Percentiles rank a stretch among this genome's conserved stretches.
Evolutionary conservation across 257 asterid genomes (phyloP).

Genomic region (Capsicum pubescens): DNA sequence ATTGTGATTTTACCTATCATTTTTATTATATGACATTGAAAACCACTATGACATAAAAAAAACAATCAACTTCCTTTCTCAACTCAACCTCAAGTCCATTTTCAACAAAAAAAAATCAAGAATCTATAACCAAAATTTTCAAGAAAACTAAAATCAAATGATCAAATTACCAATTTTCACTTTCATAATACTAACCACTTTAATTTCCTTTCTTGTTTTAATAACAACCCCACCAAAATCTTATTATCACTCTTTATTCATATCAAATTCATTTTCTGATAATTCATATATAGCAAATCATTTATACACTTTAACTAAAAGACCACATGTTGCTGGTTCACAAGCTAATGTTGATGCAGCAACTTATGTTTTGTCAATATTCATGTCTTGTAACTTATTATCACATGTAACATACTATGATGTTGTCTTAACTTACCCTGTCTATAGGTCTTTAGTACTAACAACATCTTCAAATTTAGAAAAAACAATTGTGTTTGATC

Average conservation of each 20-base stretch:
- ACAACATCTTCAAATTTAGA: slow-evolving; percentile 43
- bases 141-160: slow-evolving; percentile 37
- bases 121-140: neutral
- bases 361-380: slow-evolving; percentile 66
- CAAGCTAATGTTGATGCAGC: slow-evolving; percentile 83
- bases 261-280: slow-evolving; percentile 52
- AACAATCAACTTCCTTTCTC: neutral
- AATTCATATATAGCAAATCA: slow-evolving; percentile 70
- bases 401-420: slow-evolving; percentile 59
- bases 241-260: slow-evolving; percentile 65
- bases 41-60: neutral
- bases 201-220: slow-evolving; percentile 38
- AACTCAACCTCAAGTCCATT: neutral
- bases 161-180: slow-evolving; percentile 37
- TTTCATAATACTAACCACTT: slow-evolving; percentile 47
- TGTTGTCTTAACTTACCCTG: slow-evolving; percentile 68
- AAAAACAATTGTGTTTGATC: slow-evolving; percentile 54
- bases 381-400: slow-evolving; percentile 53
- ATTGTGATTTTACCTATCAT: too few species aligned
- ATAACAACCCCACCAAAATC: slow-evolving; percentile 47
- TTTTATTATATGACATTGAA: neutral
- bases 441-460: slow-evolving; percentile 61
- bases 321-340: slow-evolving; percentile 87
- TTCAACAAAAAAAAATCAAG: neutral
- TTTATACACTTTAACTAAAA: slow-evolving; percentile 63